Evolutionary conservation across 805 yeast species (phyloP).

Genomic region (Torulaspora indica): DNA sequence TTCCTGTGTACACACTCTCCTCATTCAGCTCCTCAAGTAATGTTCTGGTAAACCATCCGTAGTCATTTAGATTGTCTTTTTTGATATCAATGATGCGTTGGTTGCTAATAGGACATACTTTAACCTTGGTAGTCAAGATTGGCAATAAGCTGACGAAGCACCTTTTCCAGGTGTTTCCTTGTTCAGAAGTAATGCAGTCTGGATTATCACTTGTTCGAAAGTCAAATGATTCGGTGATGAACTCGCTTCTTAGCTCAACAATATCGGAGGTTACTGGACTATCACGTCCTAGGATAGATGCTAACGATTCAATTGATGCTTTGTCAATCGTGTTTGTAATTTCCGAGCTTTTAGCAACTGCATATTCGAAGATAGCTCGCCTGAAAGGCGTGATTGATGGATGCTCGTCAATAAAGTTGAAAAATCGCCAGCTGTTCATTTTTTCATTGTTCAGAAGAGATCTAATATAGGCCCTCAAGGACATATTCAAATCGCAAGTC

Average conservation of each 20-base stretch:
- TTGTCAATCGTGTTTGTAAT: slow-evolving; percentile 27
- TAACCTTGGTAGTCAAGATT: slow-evolving; percentile 33
- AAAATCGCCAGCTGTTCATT: slow-evolving; percentile 23
- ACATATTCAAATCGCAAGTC: slow-evolving; percentile 13
- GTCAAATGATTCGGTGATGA: slow-evolving; percentile 29
- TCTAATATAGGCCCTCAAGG: slow-evolving; percentile 23
- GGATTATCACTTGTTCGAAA: slow-evolving; percentile 13
- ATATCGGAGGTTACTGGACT: slow-evolving; percentile 9
- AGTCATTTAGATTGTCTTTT: slow-evolving; percentile 27
- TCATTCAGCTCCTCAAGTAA: slow-evolving; percentile 24
- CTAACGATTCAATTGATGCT: slow-evolving; percentile 25
- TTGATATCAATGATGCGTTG: slow-evolving; percentile 31
- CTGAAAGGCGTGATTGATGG: slow-evolving; percentile 22
- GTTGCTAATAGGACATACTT: slow-evolving; percentile 37
- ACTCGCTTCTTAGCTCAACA: slow-evolving; percentile 24
- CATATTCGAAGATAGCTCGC: slow-evolving; percentile 28
- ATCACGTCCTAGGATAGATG: slow-evolving; percentile 13
- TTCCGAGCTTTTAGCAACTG: slow-evolving; percentile 15
- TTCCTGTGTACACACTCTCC: slow-evolving; percentile 31
- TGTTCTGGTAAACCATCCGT: slow-evolving; percentile 36
- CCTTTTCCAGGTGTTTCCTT: slow-evolving; percentile 37
- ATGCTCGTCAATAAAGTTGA: slow-evolving; percentile 19
- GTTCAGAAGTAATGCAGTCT: slow-evolving; percentile 23
- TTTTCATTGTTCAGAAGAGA: slow-evolving; percentile 16
- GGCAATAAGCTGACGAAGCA: slow-evolving; percentile 40